Conservation (phyloP, 441 rosid genomes). For the Aleurites moluccanus region DNA sequence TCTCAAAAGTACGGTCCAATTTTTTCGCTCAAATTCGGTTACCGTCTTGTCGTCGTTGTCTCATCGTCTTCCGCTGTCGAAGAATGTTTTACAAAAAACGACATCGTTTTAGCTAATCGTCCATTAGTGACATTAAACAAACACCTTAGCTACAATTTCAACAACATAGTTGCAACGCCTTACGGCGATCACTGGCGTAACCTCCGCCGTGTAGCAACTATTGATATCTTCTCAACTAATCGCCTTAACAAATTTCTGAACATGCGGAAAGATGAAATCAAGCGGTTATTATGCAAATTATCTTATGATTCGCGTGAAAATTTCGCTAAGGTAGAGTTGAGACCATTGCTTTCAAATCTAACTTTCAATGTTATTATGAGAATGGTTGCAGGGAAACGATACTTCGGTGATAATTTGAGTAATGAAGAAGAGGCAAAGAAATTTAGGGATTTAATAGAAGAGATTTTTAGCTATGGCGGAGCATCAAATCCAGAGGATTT, state of each 20-base stretch:
- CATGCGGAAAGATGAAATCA: slow-evolving; percentile 43
- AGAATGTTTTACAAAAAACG: slow-evolving; percentile 53
- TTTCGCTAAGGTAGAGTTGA: slow-evolving; percentile 38
- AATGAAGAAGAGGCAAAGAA: slow-evolving; percentile 35
- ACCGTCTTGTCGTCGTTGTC: slow-evolving; percentile 37
- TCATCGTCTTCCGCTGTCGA: slow-evolving; percentile 42
- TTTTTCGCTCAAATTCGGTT: slow-evolving; percentile 43
- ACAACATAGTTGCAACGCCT: slow-evolving; percentile 26
- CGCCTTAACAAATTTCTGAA: slow-evolving; percentile 33
- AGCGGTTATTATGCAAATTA: slow-evolving; percentile 15
- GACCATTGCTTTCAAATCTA: slow-evolving; percentile 33
- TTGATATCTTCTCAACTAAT: slow-evolving; percentile 43
- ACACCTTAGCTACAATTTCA: slow-evolving; percentile 29
- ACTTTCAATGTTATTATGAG: slow-evolving; percentile 45
- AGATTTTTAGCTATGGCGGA: slow-evolving; percentile 2
- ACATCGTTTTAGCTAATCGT: slow-evolving; percentile 51
- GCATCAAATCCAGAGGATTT: slow-evolving; percentile 35
- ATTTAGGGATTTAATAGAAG: slow-evolving; percentile 27
- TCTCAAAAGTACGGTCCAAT: slow-evolving; percentile 42
- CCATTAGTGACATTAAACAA: slow-evolving; percentile 14
- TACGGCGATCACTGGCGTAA: slow-evolving; percentile 62
- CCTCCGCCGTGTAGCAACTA: slow-evolving; percentile 46
- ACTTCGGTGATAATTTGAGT: slow-evolving; percentile 34
- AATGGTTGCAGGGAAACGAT: slow-evolving; percentile 52
- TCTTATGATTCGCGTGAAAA: neutral